These are phyloP conservation scores for Sicyos baderoa DNA, from an alignment of 306 rosid species.

Conservation along the genomic window DNA sequence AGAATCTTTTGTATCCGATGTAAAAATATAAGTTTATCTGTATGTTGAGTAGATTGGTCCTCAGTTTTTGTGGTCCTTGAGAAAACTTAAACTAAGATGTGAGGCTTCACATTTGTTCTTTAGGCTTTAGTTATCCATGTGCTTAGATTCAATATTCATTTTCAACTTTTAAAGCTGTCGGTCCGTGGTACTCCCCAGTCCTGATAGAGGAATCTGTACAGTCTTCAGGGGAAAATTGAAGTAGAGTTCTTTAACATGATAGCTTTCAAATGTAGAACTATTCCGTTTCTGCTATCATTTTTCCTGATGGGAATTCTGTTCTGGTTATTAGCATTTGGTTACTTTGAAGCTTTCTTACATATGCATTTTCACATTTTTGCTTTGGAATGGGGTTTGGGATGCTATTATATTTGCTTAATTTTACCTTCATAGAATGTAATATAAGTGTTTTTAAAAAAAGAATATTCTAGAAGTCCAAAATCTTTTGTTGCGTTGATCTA, in stretches of 20 bases:
- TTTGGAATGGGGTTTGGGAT: background rate
- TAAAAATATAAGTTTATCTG: background rate
- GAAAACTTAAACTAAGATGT: background rate
- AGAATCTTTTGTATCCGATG: background rate
- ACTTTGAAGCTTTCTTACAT: background rate
- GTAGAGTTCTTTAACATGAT: background rate
- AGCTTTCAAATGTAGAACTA: background rate
- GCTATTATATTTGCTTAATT: slow-evolving; percentile 2
- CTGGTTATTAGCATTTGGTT: background rate
- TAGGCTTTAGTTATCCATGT: background rate
- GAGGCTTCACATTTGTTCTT: background rate
- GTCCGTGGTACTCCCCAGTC: background rate
- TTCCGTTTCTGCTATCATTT: background rate
- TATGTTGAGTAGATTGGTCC: background rate
- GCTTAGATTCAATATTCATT: too few relatives aligned
- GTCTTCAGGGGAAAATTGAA: background rate
- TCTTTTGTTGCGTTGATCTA: background rate
- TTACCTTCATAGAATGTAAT: background rate
- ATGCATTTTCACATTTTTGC: background rate
- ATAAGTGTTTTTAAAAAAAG: too few relatives aligned
- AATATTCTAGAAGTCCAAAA: background rate
- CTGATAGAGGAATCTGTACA: background rate
- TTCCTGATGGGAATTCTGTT: background rate
- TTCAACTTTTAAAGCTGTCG: background rate
- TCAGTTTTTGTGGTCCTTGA: background rate